Evolutionary conservation across 2,329 filamentous ascomycete species (phyloP), one percentile per base, ranked within the genome.

Genomic region (Talaromyces atroroseus): DNA sequence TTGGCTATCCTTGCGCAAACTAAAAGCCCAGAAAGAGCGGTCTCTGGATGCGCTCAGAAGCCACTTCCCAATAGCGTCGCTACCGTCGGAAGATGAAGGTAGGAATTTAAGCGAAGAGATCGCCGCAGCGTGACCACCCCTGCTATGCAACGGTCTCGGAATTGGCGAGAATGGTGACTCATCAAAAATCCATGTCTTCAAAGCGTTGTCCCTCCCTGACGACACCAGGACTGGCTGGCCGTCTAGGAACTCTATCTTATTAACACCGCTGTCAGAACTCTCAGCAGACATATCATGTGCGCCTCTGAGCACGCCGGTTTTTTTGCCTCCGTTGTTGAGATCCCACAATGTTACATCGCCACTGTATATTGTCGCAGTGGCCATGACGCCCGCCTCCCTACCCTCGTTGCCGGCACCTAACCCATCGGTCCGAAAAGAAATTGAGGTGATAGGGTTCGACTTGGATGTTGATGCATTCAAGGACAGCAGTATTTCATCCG

Each of bases 291-390:
- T 64, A 56, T 91, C 90, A 70, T 99, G 94, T 0, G 92, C 94
- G 55, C 90, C 89, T 63, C 92, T 85, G 36, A 99, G 79, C 12
- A 95, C 83, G 49, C 94, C 92, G 74, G 89, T 89, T 56, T 96
- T 86, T 64, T 90, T 85, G 5, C 91, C 91, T 16, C 91, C 91
- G 38, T 88, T 82, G 68, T 96, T 96, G 56, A 99, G 79, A 70
- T 99, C 94, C 94, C 94, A 99, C 61, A 99, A 87, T 0, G 90
- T 95, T 46, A 99, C 83, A 71, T 99, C 94, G 34, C 94, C 92
- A 59, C 83, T 92, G 3, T 82, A 79, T 24, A 79, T 78, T 21
- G 89, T 91, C 8, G 90, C 85, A 0, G 94, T 97, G 7, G 92
- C 92, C 91, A 99, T 96, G 54, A 96, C 90, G 54, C 94, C 94